phyloP scores from a whole-genome alignment of 2,329 filamentous ascomycete genomes.

The Pseudofabraea citricarpa region DNA sequence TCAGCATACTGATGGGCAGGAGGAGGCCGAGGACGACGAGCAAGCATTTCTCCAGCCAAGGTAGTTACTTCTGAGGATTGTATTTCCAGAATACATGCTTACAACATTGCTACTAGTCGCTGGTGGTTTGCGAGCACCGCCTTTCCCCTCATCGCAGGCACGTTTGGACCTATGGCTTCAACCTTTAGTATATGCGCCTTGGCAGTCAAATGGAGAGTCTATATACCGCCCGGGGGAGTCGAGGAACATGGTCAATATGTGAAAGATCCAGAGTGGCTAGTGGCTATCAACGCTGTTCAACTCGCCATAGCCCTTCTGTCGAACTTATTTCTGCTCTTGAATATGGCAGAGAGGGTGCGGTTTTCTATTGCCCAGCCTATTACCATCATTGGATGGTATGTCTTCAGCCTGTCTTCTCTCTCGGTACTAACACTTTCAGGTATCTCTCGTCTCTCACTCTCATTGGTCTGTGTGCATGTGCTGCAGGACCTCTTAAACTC shows the following conservation, averaged over 20 bases:
- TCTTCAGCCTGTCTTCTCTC: constrained; percentile 14
- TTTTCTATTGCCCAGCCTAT: constrained; percentile 79
- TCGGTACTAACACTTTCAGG: constrained; percentile 24
- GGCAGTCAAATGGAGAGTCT: constrained; percentile 73
- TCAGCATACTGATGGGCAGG: constrained; percentile 15
- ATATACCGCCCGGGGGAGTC: constrained; percentile 40
- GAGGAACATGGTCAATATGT: constrained; percentile 52
- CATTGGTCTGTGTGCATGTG: constrained; percentile 60
- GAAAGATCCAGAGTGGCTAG: constrained; percentile 68
- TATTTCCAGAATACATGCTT: too few species aligned
- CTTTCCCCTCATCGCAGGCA: constrained; percentile 77
- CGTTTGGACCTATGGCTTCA: constrained; percentile 80
- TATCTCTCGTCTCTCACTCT: constrained; percentile 61
- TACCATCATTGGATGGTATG: constrained; percentile 74
- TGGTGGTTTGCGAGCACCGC: constrained; percentile 62
- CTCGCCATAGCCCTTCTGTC: constrained; percentile 71
- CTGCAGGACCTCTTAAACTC: constrained; percentile 50
- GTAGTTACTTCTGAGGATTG: too few species aligned
- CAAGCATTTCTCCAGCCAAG: constrained; percentile 22
- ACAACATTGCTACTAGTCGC: constrained; percentile 16
- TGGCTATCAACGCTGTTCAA: constrained; percentile 72
- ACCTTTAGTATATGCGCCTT: constrained; percentile 83
- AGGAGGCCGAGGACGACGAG: constrained; percentile 21
- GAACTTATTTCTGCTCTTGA: constrained; percentile 78
- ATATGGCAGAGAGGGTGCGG: constrained; percentile 76